Evolutionary conservation across 2,329 filamentous ascomycete species (phyloP), one percentile per base, ranked within the genome.

Genomic region (Herpotrichia juniperi): DNA sequence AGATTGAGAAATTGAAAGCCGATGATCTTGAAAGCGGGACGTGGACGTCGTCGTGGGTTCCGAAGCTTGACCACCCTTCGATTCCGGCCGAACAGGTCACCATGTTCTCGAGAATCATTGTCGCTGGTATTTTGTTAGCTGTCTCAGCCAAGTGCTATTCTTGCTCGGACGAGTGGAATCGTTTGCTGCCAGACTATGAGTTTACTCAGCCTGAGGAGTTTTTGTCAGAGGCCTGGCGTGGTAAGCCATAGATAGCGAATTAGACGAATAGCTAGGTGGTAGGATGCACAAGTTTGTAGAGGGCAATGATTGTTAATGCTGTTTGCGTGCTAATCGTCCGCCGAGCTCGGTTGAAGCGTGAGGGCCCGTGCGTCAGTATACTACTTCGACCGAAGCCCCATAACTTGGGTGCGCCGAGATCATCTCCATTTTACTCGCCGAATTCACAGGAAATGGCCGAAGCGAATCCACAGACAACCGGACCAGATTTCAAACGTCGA

Each of bases 1-100:
- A 54, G 0, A 56, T 82, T 16, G 77, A 81, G 0, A 75, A 67
- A 10, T 64, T 83, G 2, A 71, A 74, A 28, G 26, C 70, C 1
- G 67, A 74, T 26, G 80, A 83, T 51, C 74, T 84, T 21, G 65
- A 78, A 62, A 69, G 64, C 8, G 79, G 79, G 25, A 50, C 48
- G 9, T 43, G 62, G 26, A 61, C 70, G 10, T 65, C 74, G 0
- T 73, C 76, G 2, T 81, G 79, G 79, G 37, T 56, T 14, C 55
- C 76, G 11, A 19, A 57, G 53, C 51, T 59, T 3, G 52, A 51
- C 1, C 71, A 71, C 35, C 59, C 54, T 24, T 51, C 68, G 2
- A 55, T 79, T 37, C 46, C 66, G 2, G 62, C 63, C 2, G 74
- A 78, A 0, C 52, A 75, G 25, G 60, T 64, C 2, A 54, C 61